Base-by-base conservation (phyloP, 2,329 filamentous ascomycete species). In the Calonectria multiphialidica region DNA sequence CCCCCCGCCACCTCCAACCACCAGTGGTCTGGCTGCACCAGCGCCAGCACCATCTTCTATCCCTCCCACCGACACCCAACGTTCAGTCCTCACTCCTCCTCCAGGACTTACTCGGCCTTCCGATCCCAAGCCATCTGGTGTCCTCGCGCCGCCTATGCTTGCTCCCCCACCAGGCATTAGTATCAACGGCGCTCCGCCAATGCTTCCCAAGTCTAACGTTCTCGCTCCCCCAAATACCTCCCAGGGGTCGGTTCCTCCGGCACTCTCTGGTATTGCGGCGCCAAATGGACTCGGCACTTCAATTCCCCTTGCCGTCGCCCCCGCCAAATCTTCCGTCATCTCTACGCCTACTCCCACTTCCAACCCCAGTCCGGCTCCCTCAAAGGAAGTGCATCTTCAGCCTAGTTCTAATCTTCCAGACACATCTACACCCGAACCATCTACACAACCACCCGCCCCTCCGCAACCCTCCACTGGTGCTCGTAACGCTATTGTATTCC, bases 401-500 rank as follows among this genome's bases (percentile, higher is more conserved):
- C 70, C 71, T 40, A 49, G 47, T 18, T 49, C 65, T 6, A 73
- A 75, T n/a, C 45, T 71, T 44, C 66, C 62, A 8, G 23, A 30
- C 35, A 25, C 45, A 66, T 55, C 72, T 61, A 64, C 65, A 21
- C 53, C 33, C 44, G 47, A 71, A 53, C 63, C 76, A 66, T 47
- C 73, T 64, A 55, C 74, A 69, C 67, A 76, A 68, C 71, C 72
- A 9, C 45, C 74, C 21, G 76, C 77, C 33, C 66, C 78, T 30
- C 76, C 73, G 15, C 74, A 76, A 15, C 76, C 79, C 3, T 76
- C 80, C 21, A 82, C 78, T 3, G 88, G 92, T 57, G 88, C 90
- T 71, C 87, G 89, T 44, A 88, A 88, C 76, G 87, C 89, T 81
- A 90, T 91, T 72, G 88, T 91, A 61, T 86, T 90, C 37, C 90